Percentiles rank a stretch among this genome's conserved stretches.
These are phyloP conservation scores for Globisporangium cylindrosporum DNA, from an alignment of 352 stramenopile species.

Conservation along the genomic window DNA sequence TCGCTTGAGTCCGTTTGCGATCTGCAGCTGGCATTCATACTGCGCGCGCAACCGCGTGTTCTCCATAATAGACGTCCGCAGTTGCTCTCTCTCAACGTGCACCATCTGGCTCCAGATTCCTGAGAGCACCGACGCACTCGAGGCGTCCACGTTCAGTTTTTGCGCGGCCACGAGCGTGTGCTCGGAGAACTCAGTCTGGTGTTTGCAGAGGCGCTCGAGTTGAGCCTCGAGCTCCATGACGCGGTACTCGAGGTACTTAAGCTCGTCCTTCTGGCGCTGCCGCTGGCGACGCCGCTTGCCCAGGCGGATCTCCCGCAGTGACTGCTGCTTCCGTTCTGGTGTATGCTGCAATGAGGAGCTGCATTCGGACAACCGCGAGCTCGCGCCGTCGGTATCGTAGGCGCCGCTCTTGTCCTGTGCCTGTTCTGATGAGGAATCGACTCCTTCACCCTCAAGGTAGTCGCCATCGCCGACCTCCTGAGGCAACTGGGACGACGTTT, in stretches of 20 bases:
- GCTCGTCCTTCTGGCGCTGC: neutral
- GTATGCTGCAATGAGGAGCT: neutral
- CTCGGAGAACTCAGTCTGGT: neutral
- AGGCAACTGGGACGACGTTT: neutral
- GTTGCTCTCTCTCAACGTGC: constrained; percentile 25
- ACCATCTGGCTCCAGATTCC: constrained; percentile 33
- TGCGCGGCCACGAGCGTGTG: neutral
- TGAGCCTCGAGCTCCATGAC: neutral
- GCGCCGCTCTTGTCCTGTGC: neutral
- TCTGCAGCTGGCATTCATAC: constrained; percentile 34
- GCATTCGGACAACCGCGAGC: neutral
- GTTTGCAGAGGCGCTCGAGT: neutral
- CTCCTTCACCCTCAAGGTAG: neutral
- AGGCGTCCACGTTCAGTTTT: neutral
- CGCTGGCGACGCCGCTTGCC: constrained; percentile 4
- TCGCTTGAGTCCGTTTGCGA: constrained; percentile 32
- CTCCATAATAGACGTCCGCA: constrained; percentile 27
- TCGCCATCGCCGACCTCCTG: neutral
- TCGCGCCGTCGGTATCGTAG: neutral
- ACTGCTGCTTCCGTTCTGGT: neutral
- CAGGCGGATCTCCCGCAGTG: neutral
- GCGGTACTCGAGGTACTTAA: neutral
- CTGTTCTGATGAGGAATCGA: neutral
- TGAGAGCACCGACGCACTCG: constrained; percentile 2
- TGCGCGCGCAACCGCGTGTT: constrained; percentile 31